Conservation (phyloP, 73 alveolate genomes). For the Tetrahymena borealis region DNA sequence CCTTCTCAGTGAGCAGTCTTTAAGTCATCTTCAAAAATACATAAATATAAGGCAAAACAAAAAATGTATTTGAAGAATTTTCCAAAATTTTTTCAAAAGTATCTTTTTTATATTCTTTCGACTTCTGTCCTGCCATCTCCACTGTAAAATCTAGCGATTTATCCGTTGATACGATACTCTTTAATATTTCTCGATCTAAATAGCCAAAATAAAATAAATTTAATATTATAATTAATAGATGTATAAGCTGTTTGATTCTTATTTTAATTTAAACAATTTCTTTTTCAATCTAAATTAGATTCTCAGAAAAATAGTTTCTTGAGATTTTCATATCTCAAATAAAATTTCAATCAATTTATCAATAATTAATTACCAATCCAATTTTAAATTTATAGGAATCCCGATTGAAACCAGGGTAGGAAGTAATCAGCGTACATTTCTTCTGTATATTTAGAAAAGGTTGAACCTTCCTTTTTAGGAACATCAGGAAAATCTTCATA, state of each 20-base stretch:
- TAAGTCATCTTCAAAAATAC: slow-evolving; percentile 68
- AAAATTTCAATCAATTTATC: no score
- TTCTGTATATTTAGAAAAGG: neutral
- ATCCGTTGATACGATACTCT: neutral
- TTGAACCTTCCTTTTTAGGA: neutral
- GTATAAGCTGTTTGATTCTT: no score
- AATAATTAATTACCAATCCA: neutral
- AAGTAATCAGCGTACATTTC: neutral
- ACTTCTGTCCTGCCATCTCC: neutral
- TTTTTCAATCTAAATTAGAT: no score
- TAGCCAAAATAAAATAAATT: no score
- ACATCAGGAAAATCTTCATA: neutral
- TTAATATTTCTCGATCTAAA: neutral
- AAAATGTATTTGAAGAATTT: neutral
- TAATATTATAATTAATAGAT: no score
- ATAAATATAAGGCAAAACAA: slow-evolving; percentile 52
- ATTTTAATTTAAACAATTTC: no score
- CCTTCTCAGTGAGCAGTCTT: slow-evolving; percentile 80
- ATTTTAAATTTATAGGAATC: neutral
- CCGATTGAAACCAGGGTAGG: neutral
- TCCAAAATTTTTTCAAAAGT: neutral
- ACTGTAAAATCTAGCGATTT: neutral
- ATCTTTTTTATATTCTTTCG: neutral
- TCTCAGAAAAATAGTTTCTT: no score
- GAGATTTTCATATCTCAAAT: no score